Percentiles rank a stretch among this genome's conserved stretches.
phyloP scores from a whole-genome alignment of 495 filamentous ascomycete genomes.

The Aspergillus affinis region DNA sequence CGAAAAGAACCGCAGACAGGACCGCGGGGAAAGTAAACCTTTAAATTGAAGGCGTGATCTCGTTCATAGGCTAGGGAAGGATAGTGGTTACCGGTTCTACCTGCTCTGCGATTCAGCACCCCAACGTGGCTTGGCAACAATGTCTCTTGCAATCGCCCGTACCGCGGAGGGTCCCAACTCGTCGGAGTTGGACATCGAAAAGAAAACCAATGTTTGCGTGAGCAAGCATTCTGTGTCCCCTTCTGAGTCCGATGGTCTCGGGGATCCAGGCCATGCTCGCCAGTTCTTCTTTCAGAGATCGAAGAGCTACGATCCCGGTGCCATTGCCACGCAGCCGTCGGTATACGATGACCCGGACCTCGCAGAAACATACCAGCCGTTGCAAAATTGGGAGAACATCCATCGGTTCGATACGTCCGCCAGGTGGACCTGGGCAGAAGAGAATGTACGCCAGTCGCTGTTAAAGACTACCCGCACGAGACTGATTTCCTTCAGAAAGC shows the following conservation, averaged over 20 bases:
- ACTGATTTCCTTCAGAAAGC: slow-evolving; percentile 7
- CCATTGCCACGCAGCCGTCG: slow-evolving; percentile 57
- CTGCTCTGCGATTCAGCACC: not conserved
- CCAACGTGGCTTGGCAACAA: not conserved
- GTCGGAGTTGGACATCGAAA: slow-evolving; percentile 8
- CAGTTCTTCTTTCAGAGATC: slow-evolving; percentile 31
- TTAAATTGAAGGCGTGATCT: not conserved
- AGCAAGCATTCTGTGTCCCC: not conserved
- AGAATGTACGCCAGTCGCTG: slow-evolving; percentile 20
- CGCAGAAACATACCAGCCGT: slow-evolving; percentile 51
- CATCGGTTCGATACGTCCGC: slow-evolving; percentile 51
- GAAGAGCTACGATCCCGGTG: slow-evolving; percentile 37
- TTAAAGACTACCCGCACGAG: not conserved
- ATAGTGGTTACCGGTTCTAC: not conserved
- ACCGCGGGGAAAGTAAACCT: not conserved
- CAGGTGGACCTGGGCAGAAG: slow-evolving; percentile 54
- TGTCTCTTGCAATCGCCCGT: slow-evolving; percentile 16
- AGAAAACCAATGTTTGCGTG: slow-evolving; percentile 9
- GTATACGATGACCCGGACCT: slow-evolving; percentile 53
- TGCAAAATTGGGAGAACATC: slow-evolving; percentile 51
- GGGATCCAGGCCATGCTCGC: slow-evolving; percentile 15
- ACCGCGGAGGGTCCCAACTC: not conserved
- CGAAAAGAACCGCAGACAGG: not conserved
- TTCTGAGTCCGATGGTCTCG: slow-evolving; percentile 13
- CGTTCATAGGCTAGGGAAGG: not conserved